A percentile compares a stretch with the other conserved stretches of the same genome.
Conservation (phyloP, 2,329 filamentous ascomycete species). For the Coniella vitis region DNA sequence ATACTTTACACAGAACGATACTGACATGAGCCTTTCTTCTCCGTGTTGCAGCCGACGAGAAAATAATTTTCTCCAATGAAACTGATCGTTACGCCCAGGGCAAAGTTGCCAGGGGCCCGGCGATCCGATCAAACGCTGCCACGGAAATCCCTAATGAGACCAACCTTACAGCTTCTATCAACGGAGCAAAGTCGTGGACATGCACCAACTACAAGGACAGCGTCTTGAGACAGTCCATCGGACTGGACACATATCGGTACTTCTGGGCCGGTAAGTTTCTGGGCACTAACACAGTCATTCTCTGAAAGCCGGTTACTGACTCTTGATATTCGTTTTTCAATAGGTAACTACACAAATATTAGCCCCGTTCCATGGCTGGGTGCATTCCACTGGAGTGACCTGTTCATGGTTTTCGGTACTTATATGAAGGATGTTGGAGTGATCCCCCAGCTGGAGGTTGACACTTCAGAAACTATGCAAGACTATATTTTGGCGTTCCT, state of each 20-base stretch:
- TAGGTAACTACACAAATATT: slow-evolving; percentile 8
- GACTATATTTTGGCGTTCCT: neutral
- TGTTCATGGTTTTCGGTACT: slow-evolving; percentile 3
- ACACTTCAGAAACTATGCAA: neutral
- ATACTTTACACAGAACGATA: too few species aligned
- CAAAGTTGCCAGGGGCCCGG: neutral
- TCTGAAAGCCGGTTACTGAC: too few species aligned
- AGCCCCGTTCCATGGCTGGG: neutral
- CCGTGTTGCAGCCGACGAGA: slow-evolving; percentile 23
- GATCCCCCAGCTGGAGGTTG: neutral
- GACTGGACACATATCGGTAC: slow-evolving; percentile 3
- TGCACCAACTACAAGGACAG: neutral
- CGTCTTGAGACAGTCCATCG: neutral
- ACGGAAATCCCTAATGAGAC: slow-evolving; percentile 2
- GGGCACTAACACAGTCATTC: too few species aligned
- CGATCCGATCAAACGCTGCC: neutral
- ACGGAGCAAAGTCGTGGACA: neutral
- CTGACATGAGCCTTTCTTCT: too few species aligned
- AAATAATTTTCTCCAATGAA: slow-evolving; percentile 24
- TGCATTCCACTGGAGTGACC: slow-evolving; percentile 7
- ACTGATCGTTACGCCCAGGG: slow-evolving; percentile 1
- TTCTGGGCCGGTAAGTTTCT: too few species aligned
- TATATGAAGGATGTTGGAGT: neutral
- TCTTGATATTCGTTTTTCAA: too few species aligned
- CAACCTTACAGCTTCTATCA: neutral